A percentile compares a stretch with the other conserved stretches of the same genome.
Evolutionary conservation across 129 eudicot genomes (phyloP).

Genomic region (Sambucus nigra): DNA sequence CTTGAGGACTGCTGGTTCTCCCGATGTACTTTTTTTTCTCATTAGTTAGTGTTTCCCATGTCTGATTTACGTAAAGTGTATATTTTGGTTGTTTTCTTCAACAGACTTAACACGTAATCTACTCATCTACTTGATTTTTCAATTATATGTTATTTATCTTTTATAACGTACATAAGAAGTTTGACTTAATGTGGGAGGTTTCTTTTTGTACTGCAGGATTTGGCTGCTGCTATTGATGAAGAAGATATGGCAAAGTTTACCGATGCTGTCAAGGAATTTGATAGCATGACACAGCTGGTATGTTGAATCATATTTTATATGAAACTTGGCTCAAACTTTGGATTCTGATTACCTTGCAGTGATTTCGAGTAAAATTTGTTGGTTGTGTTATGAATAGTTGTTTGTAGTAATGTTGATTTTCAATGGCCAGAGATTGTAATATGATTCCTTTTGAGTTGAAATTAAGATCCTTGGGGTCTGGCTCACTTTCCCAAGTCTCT

Average conservation of each 20-base stretch:
- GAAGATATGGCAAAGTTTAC: constrained; percentile 50
- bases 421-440: not conserved
- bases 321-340: not conserved
- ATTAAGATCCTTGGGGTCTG: too few species aligned
- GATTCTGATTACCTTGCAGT: not conserved
- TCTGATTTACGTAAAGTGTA: too few species aligned
- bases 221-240: constrained; percentile 53
- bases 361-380: not conserved
- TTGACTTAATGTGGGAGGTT: not conserved
- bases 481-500: too few species aligned
- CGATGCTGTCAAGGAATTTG: constrained; percentile 58
- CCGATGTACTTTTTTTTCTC: not conserved
- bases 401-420: not conserved
- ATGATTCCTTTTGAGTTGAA: not conserved
- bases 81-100: not conserved
- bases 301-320: not conserved
- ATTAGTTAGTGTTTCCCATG: too few species aligned
- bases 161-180: not conserved
- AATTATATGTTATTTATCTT: not conserved
- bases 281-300: constrained; percentile 64
- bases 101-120: not conserved
- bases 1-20: too few species aligned
- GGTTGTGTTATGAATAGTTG: not conserved
- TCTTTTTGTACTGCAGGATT: constrained; percentile 26
- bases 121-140: not conserved